Percentiles rank a stretch among this genome's conserved stretches.
phyloP scores from a whole-genome alignment of 2,329 filamentous ascomycete genomes.

The Xylaria sp. region DNA sequence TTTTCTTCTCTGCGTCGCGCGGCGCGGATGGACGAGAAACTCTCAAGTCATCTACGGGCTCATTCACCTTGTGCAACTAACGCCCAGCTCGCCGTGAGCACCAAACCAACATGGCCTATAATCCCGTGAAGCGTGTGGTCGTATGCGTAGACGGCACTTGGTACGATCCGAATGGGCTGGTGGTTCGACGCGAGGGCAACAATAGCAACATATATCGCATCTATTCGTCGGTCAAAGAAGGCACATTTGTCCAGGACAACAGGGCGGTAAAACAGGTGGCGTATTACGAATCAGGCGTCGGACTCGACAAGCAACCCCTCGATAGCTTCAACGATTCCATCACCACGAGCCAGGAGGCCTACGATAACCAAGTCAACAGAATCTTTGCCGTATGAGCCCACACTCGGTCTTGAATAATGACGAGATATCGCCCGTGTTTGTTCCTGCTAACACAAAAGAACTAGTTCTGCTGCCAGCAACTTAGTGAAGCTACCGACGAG shows the following conservation, averaged over 20 bases:
- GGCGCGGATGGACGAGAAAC: slow-evolving; percentile 9
- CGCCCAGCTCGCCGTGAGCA: slow-evolving; percentile 8
- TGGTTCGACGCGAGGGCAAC: slow-evolving; percentile 38
- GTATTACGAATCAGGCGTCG: slow-evolving; percentile 41
- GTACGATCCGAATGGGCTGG: slow-evolving; percentile 38
- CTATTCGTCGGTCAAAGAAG: slow-evolving; percentile 38
- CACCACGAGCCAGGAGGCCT: slow-evolving; percentile 35
- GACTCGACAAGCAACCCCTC: slow-evolving; percentile 36
- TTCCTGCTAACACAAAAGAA: slow-evolving; percentile 18
- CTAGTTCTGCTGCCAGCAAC: slow-evolving; percentile 41
- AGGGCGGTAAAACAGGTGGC: slow-evolving; percentile 41
- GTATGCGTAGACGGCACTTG: slow-evolving; percentile 41
- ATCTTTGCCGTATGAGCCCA: slow-evolving; percentile 41
- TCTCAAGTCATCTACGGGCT: neutral
- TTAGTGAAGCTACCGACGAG: slow-evolving; percentile 48
- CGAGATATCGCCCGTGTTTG: neutral
- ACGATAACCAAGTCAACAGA: slow-evolving; percentile 39
- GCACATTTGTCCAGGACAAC: slow-evolving; percentile 40
- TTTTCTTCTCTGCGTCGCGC: slow-evolving; percentile 18
- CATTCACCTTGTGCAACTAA: slow-evolving; percentile 22
- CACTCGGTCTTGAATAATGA: neutral
- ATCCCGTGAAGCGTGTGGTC: slow-evolving; percentile 42
- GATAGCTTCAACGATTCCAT: slow-evolving; percentile 41
- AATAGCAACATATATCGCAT: slow-evolving; percentile 43
- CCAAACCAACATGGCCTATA: slow-evolving; percentile 31